Evolutionary conservation across 805 yeast genomes (phyloP).

Genomic region (Kurtzmaniella cleridarum): DNA sequence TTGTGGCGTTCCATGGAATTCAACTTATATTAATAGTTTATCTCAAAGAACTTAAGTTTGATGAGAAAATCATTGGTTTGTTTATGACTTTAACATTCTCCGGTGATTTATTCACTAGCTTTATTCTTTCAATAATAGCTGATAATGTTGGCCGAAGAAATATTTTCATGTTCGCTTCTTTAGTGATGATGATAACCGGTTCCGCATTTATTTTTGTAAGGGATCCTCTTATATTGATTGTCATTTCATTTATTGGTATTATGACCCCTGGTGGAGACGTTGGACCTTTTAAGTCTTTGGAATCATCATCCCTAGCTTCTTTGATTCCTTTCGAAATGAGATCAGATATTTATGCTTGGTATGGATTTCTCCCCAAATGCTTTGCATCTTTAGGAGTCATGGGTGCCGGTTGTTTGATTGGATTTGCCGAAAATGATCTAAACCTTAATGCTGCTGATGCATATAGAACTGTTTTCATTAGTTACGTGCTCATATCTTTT

Average conservation of each 20-base stretch:
- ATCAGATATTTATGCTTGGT: slow-evolving; percentile 57
- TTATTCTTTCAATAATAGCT: slow-evolving; percentile 39
- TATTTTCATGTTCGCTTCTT: slow-evolving; percentile 34
- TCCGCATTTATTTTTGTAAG: slow-evolving; percentile 28
- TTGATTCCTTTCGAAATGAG: slow-evolving; percentile 35
- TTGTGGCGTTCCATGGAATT: slow-evolving; percentile 33
- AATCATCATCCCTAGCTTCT: slow-evolving; percentile 48
- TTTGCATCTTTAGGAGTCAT: slow-evolving; percentile 45
- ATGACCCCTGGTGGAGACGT: slow-evolving; percentile 56
- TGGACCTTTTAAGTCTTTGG: slow-evolving; percentile 56
- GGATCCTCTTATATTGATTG: slow-evolving; percentile 28
- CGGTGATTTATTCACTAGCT: slow-evolving; percentile 50
- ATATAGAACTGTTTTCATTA: slow-evolving; percentile 25
- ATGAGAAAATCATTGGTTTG: slow-evolving; percentile 41
- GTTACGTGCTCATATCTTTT: slow-evolving; percentile 16
- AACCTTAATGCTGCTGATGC: slow-evolving; percentile 18
- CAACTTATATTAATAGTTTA: slow-evolving; percentile 39
- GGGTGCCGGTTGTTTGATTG: slow-evolving; percentile 29
- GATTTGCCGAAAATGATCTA: slow-evolving; percentile 8
- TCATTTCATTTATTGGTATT: slow-evolving; percentile 43
- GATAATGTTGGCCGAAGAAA: slow-evolving; percentile 44
- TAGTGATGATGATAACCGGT: slow-evolving; percentile 41
- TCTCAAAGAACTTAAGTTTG: slow-evolving; percentile 36
- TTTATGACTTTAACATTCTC: slow-evolving; percentile 44
- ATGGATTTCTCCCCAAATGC: slow-evolving; percentile 43